A percentile compares a stretch with the other conserved stretches of the same genome.
These are phyloP conservation scores for Fusarium coffeatum DNA, from an alignment of 2,329 filamentous ascomycete genomes.

Conservation along the genomic window DNA sequence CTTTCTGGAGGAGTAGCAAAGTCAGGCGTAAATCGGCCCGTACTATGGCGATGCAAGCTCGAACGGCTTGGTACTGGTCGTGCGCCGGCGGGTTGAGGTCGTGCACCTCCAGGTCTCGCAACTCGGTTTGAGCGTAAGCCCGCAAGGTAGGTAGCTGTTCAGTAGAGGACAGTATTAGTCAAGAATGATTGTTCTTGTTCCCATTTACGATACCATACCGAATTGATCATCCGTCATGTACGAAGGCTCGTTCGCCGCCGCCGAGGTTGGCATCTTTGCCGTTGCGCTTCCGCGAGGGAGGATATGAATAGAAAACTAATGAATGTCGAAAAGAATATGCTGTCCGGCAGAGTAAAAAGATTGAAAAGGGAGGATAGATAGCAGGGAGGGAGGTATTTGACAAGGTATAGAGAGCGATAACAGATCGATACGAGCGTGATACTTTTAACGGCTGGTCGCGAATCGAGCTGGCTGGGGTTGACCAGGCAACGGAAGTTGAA, in stretches of 20 bases:
- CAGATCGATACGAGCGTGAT: slow-evolving; percentile 16
- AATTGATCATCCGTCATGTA: slow-evolving; percentile 77
- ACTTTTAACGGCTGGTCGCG: slow-evolving; percentile 33
- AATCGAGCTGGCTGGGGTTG: slow-evolving; percentile 41
- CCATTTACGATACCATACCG: slow-evolving; percentile 57
- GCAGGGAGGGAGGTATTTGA: slow-evolving; percentile 13
- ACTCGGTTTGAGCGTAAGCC: slow-evolving; percentile 76
- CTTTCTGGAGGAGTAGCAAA: slow-evolving; percentile 46
- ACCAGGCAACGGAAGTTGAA: slow-evolving; percentile 42
- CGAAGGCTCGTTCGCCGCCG: slow-evolving; percentile 54
- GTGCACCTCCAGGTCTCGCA: slow-evolving; percentile 75
- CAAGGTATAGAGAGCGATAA: slow-evolving; percentile 7
- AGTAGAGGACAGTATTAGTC: slow-evolving; percentile 33
- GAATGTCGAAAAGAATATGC: slow-evolving; percentile 33
- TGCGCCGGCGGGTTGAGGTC: slow-evolving; percentile 65
- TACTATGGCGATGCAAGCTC: slow-evolving; percentile 45
- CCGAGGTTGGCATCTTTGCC: slow-evolving; percentile 49
- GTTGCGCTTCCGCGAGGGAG: not conserved
- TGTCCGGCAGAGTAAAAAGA: slow-evolving; percentile 27
- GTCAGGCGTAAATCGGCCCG: slow-evolving; percentile 50
- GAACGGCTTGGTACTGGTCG: slow-evolving; percentile 47
- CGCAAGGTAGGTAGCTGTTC: slow-evolving; percentile 74
- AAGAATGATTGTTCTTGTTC: slow-evolving; percentile 14
- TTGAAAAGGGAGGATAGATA: not conserved
- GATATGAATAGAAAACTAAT: slow-evolving; percentile 24